Evolutionary conservation across 129 eudicot species (phyloP), one percentile per base, ranked within the genome.

Genomic region (Centrapalus pauciflorus): DNA sequence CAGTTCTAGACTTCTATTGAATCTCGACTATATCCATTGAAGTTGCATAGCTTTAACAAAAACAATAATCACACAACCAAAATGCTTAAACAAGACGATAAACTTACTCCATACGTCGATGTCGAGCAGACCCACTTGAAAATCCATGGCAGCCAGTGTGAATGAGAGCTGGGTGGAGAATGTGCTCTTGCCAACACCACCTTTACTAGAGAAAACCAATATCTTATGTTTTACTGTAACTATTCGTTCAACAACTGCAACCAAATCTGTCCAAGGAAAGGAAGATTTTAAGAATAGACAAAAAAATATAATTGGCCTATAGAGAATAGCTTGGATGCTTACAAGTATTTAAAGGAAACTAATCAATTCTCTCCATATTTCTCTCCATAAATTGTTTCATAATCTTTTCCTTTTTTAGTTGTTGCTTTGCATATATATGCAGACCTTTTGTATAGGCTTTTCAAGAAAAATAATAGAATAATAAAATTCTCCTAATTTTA

Each of bases 161-260:
- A 80, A 91, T 0, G 98, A 65, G 20, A 91, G 94, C 66, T 91
- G 98, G 23, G 98, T 95, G 30, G 98, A 91, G 85, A 91, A 85
- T 19, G 98, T 91, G 77, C 98, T 91, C 83, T 91, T 91, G 61
- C 98, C 98, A 33, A 91, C 98, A 9, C 98, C 98, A 28, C 96
- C 98, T 69, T 91, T 91, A 17, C 98, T 90, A 2, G 98, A 91
- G 55, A 85, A 63, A 45, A 91, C 89, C 55, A 91, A 85, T 63
- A 91, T 91, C 56, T 91, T 91, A 78, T 87, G 98, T 72, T 87
- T 91, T 55, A 91, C 98, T 21, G 96, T 85, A 28, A 94, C 94
- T 96, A 87, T 91, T 66, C 96, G 71, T 77, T 91, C 96, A 16
- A 83, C 85, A 43, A 91, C 87, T 21, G 79, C 76, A 35, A 87